Evolutionary conservation across 192 early-diverging fungal species (phyloP), one percentile per base, ranked within the genome.

Genomic region (Oehlia diaphana): DNA sequence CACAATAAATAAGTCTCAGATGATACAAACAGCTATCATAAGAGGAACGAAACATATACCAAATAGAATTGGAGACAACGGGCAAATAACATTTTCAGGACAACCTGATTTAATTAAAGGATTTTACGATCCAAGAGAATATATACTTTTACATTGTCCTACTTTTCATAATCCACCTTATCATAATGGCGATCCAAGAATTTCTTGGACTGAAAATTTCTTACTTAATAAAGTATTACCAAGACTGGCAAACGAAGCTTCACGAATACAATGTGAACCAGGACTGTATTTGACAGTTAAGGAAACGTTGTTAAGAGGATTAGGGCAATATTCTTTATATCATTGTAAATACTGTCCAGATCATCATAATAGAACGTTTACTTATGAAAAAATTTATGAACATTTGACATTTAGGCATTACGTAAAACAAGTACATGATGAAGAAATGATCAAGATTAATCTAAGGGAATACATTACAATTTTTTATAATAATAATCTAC

Each of bases 141-240:
- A 50, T 72, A 14, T 53, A n/a, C 47, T 72, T 28, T 50, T 39
- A 16, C 71, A 72, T 72, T 72, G 71, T 72, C 47, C 44, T 31
- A 53, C 44, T 50, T 72, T 28, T 50, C 21, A 50, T 3, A 31
- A 72, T 53, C 71, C 71, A 28, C 71, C 71, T 26, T 26, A 14
- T 72, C 9, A 53, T 26, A 72, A 72, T 16, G 64, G 64, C 4
- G 26, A 66, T 33, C 28, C 35, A 42, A 69, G 35, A 69, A 69
- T 21, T 21, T 26, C 71, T 23, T 72, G 71, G 71, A 31, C 21
- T 13, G 44, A 72, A 28, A 13, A 12, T 7, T 72, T 50, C n/a
- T 31, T 72, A 10, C 21, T 72, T 21, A 53, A 47, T 14, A 49
- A 72, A 53, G 23, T 72, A 16, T 72, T 72, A 33, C 71, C 71